phyloP scores from a whole-genome alignment of 2,329 filamentous ascomycete species.

The Hypomyces rosellus region DNA sequence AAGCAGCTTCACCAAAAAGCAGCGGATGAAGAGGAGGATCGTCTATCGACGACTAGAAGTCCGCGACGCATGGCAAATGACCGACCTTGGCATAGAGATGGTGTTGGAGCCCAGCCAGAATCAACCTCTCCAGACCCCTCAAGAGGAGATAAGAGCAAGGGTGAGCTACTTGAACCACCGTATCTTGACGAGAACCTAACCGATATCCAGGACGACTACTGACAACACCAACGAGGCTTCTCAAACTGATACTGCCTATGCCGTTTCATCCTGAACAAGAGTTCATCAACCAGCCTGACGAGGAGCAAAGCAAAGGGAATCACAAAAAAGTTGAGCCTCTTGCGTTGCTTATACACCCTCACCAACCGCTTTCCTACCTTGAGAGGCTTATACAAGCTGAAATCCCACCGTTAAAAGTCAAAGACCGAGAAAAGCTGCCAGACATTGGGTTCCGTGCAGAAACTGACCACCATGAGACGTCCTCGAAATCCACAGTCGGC shows the following conservation, averaged over 20 bases:
- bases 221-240: constrained; percentile 71
- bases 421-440: constrained; percentile 63
- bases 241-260: constrained; percentile 75
- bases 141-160: constrained; percentile 24
- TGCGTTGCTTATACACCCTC: constrained; percentile 78
- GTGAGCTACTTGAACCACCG: constrained; percentile 13
- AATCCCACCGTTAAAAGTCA: constrained; percentile 61
- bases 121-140: constrained; percentile 22
- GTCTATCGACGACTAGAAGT: constrained; percentile 12
- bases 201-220: constrained; percentile 59
- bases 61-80: constrained; percentile 51
- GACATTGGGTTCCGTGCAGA: constrained; percentile 75
- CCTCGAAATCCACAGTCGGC: constrained; percentile 26
- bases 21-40: constrained; percentile 16
- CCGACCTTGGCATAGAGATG: constrained; percentile 61
- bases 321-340: constrained; percentile 62
- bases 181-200: background rate
- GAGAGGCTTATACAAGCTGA: constrained; percentile 86
- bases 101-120: constrained; percentile 38
- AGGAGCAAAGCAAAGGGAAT: constrained; percentile 25
- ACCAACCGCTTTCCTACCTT: constrained; percentile 86
- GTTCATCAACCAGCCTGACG: constrained; percentile 35
- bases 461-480: constrained; percentile 53
- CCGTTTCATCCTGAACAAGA: constrained; percentile 37
- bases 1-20: constrained; percentile 17